Base-by-base conservation (phyloP, 2,329 filamentous ascomycete species). In the Fonsecaea erecta region DNA sequence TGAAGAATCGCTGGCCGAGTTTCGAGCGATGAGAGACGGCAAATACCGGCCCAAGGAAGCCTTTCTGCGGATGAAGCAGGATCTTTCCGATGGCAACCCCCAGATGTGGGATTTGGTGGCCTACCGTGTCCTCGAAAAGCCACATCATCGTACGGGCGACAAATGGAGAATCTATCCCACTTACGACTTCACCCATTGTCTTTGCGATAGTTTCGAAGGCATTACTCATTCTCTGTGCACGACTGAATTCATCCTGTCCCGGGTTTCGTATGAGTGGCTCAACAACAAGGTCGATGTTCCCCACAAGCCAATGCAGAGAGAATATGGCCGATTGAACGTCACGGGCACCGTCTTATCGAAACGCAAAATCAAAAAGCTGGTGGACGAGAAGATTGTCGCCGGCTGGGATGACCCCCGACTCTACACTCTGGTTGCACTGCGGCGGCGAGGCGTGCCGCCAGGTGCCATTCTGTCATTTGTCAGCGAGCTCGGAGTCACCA, bases 51-150 rank as follows among this genome's bases (percentile, higher is more conserved):
- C 92, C 0, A 87, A 88, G 73, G 89, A 92, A 76, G 94, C 92
- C 1, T 90, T 92, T 73, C 81, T 98, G 60, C 88, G 94, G 67
- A 97, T 98, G 93, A 96, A 96, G 82, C 92, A 96, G 83, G 86
- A 92, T 69, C 72, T 88, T n/a, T 86, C 86, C 57, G 89, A 90
- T 72, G 89, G 90, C 32, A 97, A 97, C 76, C 93, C 93, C 6
- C 92, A 96, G 78, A 93, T 97, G 91, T 97, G 94, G 94, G 94
- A 98, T 82, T 80, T 97, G 60, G 91, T 91, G 1, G 94, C 94
- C 16, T 98, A 97, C 78, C 88, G 94, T 66, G 89, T 98, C 62
- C 84, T 92, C 73, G 88, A 91, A 48, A 79, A 86, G 64, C 83
- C 83, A 51, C 92, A 96, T 75, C 88, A 92, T 77, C 86, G 91